phyloP scores from a whole-genome alignment of 768 basidiomycete genomes.

The Tubosaeta sp. region DNA sequence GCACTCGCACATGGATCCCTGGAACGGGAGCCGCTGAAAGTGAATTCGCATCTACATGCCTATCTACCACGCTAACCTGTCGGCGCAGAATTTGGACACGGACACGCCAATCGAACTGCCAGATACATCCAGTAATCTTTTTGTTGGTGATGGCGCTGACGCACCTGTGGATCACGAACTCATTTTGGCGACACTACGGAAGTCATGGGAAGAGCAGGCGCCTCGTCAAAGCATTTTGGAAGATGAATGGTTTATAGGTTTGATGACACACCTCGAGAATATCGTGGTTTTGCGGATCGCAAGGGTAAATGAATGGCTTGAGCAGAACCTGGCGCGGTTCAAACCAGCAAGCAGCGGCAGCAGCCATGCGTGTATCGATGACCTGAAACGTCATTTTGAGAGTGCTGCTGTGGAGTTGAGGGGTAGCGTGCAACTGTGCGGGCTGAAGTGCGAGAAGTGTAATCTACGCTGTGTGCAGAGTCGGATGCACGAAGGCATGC shows the following conservation, averaged over 20 bases:
- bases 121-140: conserved; percentile 37
- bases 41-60: conserved; percentile 8
- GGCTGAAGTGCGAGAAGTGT: conserved; percentile 43
- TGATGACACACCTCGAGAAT: conserved; percentile 36
- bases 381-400: conserved; percentile 42
- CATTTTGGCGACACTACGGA: conserved; percentile 11
- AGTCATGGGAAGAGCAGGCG: conserved; percentile 12
- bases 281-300: conserved; percentile 41
- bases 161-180: conserved; percentile 16
- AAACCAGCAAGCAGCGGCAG: conserved; percentile 13
- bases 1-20: conserved; percentile 49
- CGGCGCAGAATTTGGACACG: conserved; percentile 48
- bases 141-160: conserved; percentile 20
- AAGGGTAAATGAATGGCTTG: conserved; percentile 50
- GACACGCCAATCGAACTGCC: conserved; percentile 35
- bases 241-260: conserved; percentile 36
- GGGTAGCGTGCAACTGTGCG: conserved; percentile 46
- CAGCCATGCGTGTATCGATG: conserved; percentile 41
- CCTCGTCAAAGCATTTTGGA: conserved; percentile 19
- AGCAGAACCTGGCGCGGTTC: conserved; percentile 46
- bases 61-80: neutral
- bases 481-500: conserved; percentile 33
- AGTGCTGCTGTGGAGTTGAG: conserved; percentile 41
- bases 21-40: conserved; percentile 52
- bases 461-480: conserved; percentile 45